Base-by-base conservation (phyloP, 2,329 filamentous ascomycete species). In the Xylogone sp. region DNA sequence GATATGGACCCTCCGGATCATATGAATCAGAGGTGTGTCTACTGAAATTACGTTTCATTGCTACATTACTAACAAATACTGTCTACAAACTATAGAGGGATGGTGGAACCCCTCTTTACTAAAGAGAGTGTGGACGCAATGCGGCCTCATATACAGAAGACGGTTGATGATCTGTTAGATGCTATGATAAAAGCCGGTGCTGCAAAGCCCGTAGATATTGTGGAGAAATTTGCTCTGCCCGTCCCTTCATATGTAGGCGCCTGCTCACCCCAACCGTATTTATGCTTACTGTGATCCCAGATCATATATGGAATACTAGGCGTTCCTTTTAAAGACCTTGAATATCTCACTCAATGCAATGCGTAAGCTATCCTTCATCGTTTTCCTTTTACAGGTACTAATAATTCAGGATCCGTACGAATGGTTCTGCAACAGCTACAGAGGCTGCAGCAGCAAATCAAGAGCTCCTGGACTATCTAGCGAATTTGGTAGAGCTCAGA, bases 271-370 rank as follows among this genome's bases (percentile, higher is more conserved):
- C n/a, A n/a, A n/a, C n/a, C n/a, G n/a, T n/a, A n/a, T n/a, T n/a
- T n/a, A n/a, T n/a, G n/a, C n/a, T n/a, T n/a, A n/a, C n/a, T n/a
- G n/a, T n/a, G n/a, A n/a, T n/a, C n/a, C n/a, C 21, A 74, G 72
- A 75, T 75, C 52, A 77, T 77, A 51, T 78, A 78, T 59, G 71
- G 70, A 12, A 72, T 78, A 21, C 69, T 78, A 3, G 75, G 75
- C 3, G 72, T 77, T 3, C 74, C 75, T 0, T 71, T 75, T 45
- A 65, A 72, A 5, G 74, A 77, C 46, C 67, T 77, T 13, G 66
- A 68, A n/a, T 73, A 69, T 42, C 64, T 77, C 16, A 77, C 74
- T 0, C 59, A 69, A n/a, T 71, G 75, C 54, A 73, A 72, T 34
- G 71, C 74, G 34, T 39, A 39, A 39, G 34, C n/a, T 9, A 9